Evolutionary conservation across 495 filamentous ascomycete species (phyloP).

Genomic region (Aspergillus affinis): DNA sequence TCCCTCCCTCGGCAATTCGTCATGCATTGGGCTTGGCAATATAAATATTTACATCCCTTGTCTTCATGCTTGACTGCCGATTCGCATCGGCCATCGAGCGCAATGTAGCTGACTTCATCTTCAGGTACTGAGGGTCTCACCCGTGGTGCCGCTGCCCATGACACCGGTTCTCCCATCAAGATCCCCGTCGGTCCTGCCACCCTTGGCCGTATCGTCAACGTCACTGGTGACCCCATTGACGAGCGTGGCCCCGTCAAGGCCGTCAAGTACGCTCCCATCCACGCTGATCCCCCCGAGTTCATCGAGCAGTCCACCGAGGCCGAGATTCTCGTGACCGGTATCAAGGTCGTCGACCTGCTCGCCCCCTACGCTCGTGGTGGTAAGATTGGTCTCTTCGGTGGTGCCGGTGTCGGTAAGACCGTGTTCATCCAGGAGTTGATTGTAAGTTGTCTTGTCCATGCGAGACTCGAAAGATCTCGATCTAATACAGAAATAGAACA

Average conservation of each 20-base stretch:
- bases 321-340: conserved; percentile 97
- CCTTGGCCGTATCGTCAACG: conserved; percentile 99
- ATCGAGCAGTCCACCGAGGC: conserved; percentile 91
- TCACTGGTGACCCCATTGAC: conserved; percentile 99
- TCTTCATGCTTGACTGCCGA: not conserved
- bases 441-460: conserved; percentile 45
- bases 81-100: not conserved
- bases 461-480: not conserved
- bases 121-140: conserved; percentile 98
- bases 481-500: conserved; percentile 61
- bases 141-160: conserved; percentile 78
- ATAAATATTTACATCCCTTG: conserved; percentile 2
- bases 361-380: conserved; percentile 99
- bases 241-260: conserved; percentile 98
- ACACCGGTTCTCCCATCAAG: conserved; percentile 94
- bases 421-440: conserved; percentile 99
- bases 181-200: conserved; percentile 94
- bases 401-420: conserved; percentile 99
- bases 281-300: conserved; percentile 89
- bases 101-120: conserved; percentile 1
- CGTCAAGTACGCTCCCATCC: conserved; percentile 82
- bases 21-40: not conserved
- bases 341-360: conserved; percentile 99
- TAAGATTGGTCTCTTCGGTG: conserved; percentile 99
- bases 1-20: not conserved